Base-by-base conservation (phyloP, 306 rosid genomes). In the Malus fusca region DNA sequence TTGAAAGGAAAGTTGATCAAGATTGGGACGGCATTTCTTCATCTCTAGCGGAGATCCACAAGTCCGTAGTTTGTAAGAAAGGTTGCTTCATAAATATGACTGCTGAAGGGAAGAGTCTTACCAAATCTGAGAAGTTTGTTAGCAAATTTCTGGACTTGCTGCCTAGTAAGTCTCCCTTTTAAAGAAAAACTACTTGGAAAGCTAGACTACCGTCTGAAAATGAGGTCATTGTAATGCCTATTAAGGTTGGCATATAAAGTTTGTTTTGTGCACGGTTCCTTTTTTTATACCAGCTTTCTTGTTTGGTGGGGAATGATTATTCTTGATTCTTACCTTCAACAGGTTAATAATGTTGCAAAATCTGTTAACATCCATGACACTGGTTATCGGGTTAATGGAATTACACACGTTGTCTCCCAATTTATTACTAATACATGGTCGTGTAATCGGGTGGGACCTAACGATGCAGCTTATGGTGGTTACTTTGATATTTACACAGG, bases 381-480 rank as follows among this genome's bases (percentile, higher is more conserved):
- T 44, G 99, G 99, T 69, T 95, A 95, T 81, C 75, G 85, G 84
- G 93, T 95, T 68, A 82, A 82, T 73, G 97, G 97, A 67, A 95
- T 96, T 82, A 93, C 97, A 10, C 86, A 95, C 86, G 99, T 95
- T 73, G 88, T 95, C 81, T 87, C 97, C 31, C 92, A 95, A 83
- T 73, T 87, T 88, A 89, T 95, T 56, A 81, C 97, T 80, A 90
- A 92, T 83, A 88, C 99, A 42, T 92, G 99, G 99, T 81, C 90
- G 81, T 90, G 97, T 97, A 96, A 95, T 73, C 97, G 93, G 60
- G 96, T 90, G 37, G 85, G 99, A 74, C 96, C 90, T 65, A 92
- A 96, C 60, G 99, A 97, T 64, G 97, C 97, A 68, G 99, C 99
- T 67, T 95, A 95, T 73, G 99, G 99, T 75, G 97, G 97, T 74